Base-by-base conservation (phyloP, 2,329 filamentous ascomycete species). In the Diaporthe capsici region DNA sequence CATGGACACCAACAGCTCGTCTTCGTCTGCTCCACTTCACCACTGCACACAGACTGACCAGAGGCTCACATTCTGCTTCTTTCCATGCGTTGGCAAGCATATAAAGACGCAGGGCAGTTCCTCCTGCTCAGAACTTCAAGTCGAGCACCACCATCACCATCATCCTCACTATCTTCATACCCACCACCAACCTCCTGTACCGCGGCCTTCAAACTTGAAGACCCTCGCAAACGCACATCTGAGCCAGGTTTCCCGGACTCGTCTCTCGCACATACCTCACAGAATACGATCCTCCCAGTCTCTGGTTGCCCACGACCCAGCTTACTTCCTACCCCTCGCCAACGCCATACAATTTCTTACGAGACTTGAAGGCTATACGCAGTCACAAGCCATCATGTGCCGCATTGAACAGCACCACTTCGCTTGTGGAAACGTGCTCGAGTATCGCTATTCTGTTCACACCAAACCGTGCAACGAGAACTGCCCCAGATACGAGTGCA, bases 1-100 rank as follows among this genome's bases (percentile, higher is more conserved):
- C 60, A 55, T 73, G 68, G 72, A 68, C 42, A 58, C 60, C 60
- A 74, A 70, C 60, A 74, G 44, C 49, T 55, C 68, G 61, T 53
- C 65, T 71, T 60, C 53, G 60, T 61, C 65, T 74, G 34, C 73
- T 76, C 61, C 68, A 72, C 68, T 25, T 75, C 58, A 55, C 68
- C 57, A 72, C 61, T 70, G 75, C 68, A 75, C 70, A 72, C 37
- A 71, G 49, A 60, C 47, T 76, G 73, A 73, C 61, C 75, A 75
- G 73, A 76, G 75, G 75, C 42, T 53, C 61, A 76, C 39, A 53
- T 17, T 70, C 70, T 72, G 68, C 37, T 53, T 75, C 37, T 65
- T 55, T 61, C 61, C 68, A 75, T 75, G 75, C 53, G 65, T 42
- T 71, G 68, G 25, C 68, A 53, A 68, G 28, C 55, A 75, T 76